Percentiles rank a stretch among this genome's conserved stretches.
Conservation (phyloP, 2,329 filamentous ascomycete genomes). For the Penicillium olsonii region DNA sequence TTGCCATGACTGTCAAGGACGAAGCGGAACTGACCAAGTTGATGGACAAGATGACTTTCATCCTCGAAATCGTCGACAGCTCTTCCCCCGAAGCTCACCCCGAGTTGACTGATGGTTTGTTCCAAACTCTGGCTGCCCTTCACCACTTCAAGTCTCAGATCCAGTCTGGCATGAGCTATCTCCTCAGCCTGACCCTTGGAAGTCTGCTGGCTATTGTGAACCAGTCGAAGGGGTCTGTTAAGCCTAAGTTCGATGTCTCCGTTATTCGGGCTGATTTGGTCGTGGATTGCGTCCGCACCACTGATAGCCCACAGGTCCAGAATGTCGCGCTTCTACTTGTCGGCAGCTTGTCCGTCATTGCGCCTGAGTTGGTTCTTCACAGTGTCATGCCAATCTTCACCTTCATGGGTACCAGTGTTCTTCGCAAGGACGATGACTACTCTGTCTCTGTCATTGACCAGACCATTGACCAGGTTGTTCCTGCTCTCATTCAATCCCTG, state of each 20-base stretch:
- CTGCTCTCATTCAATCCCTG: conserved; percentile 82
- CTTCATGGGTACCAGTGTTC: conserved; percentile 89
- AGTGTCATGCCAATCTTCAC: conserved; percentile 99
- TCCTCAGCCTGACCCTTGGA: conserved; percentile 80
- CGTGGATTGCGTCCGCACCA: conserved; percentile 90
- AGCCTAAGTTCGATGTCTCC: conserved; percentile 68
- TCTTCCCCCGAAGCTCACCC: conserved; percentile 74
- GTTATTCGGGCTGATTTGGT: conserved; percentile 85
- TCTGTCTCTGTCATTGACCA: conserved; percentile 93
- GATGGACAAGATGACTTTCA: conserved; percentile 77
- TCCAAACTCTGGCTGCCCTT: conserved; percentile 81
- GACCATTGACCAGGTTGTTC: conserved; percentile 91
- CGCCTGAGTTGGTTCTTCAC: conserved; percentile 88
- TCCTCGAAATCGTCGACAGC: conserved; percentile 83
- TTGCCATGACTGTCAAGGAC: conserved; percentile 62
- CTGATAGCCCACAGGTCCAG: conserved; percentile 88
- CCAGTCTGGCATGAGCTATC: conserved; percentile 83
- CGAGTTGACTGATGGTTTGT: conserved; percentile 75
- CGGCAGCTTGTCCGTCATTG: conserved; percentile 80
- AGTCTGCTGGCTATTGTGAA: conserved; percentile 84
- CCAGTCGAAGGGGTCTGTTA: conserved; percentile 58
- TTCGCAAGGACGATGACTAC: conserved; percentile 93
- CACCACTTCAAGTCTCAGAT: conserved; percentile 80
- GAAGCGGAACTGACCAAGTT: conserved; percentile 66
- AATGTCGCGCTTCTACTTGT: conserved; percentile 87